Percentiles rank a stretch among this genome's conserved stretches.
Evolutionary conservation across 306 rosid genomes (phyloP).

Genomic region (Dicorynia guianensis): DNA sequence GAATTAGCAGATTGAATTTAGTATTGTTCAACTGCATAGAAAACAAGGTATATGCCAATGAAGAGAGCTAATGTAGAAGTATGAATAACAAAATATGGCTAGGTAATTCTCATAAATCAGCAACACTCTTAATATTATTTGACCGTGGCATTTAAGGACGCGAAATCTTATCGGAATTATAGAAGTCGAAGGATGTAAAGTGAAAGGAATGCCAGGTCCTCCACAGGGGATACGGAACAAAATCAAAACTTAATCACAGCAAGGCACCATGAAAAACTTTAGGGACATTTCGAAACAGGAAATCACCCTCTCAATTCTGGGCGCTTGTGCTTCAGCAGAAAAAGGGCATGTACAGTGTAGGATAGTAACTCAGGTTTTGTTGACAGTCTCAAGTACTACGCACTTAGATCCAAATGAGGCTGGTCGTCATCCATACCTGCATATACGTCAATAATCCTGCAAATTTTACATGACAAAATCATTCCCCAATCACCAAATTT

Average conservation of each 20-base stretch:
- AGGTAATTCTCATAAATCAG: background rate
- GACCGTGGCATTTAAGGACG: too few species aligned
- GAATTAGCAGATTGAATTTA: background rate
- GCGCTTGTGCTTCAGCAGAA: conserved; percentile 32
- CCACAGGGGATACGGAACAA: conserved; percentile 23
- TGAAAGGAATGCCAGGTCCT: background rate
- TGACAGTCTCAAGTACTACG: background rate
- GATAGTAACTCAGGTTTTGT: background rate
- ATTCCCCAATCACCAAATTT: conserved; percentile 19
- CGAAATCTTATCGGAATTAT: background rate
- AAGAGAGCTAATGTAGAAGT: background rate
- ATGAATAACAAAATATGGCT: background rate
- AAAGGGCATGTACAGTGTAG: conserved; percentile 41
- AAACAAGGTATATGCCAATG: background rate
- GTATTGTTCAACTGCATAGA: background rate
- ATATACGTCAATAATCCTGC: conserved; percentile 57
- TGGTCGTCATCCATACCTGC: conserved; percentile 49
- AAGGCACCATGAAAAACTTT: too few species aligned
- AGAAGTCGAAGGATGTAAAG: background rate
- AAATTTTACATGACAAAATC: conserved; percentile 18
- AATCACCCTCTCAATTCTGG: background rate
- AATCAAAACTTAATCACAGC: conserved; percentile 32
- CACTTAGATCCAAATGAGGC: conserved; percentile 23
- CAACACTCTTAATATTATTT: background rate
- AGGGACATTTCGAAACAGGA: too few species aligned